Conservation (phyloP, 2,329 filamentous ascomycete genomes). For the Aspergillus sp. region DNA sequence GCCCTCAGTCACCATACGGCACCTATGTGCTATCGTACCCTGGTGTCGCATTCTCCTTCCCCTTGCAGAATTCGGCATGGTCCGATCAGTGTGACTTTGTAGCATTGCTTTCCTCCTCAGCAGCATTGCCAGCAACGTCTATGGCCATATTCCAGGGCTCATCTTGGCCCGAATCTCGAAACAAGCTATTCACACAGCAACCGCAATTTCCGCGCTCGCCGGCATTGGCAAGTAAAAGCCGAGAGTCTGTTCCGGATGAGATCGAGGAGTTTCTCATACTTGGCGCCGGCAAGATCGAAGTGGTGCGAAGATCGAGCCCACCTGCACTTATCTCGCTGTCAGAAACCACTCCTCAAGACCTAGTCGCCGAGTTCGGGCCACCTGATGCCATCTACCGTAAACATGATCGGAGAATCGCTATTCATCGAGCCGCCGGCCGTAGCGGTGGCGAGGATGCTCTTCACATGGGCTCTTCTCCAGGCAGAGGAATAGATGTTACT, state of each 20-base stretch:
- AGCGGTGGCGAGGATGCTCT: slow-evolving; percentile 33
- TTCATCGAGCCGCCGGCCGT: slow-evolving; percentile 57
- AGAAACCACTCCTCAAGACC: slow-evolving; percentile 86
- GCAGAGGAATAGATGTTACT: slow-evolving; percentile 47
- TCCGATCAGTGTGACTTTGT: slow-evolving; percentile 77
- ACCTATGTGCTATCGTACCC: slow-evolving; percentile 93
- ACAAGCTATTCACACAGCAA: slow-evolving; percentile 72
- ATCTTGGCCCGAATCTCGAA: slow-evolving; percentile 84
- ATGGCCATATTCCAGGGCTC: slow-evolving; percentile 90
- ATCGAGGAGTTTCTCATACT: slow-evolving; percentile 77
- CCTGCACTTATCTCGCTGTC: slow-evolving; percentile 74
- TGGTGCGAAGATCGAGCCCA: slow-evolving; percentile 69
- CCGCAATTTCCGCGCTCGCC: slow-evolving; percentile 74
- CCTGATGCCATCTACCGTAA: slow-evolving; percentile 94
- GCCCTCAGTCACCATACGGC: slow-evolving; percentile 58
- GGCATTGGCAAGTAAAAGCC: slow-evolving; percentile 67
- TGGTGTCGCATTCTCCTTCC: slow-evolving; percentile 90
- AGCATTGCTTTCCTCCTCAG: slow-evolving; percentile 75
- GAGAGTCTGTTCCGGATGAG: slow-evolving; percentile 83
- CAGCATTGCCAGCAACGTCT: slow-evolving; percentile 73
- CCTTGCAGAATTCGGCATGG: slow-evolving; percentile 72
- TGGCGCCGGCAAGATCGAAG: slow-evolving; percentile 75
- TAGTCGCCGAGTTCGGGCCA: slow-evolving; percentile 86
- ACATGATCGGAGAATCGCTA: slow-evolving; percentile 83
- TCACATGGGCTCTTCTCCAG: slow-evolving; percentile 38